These are phyloP conservation scores for Tetrapyrgos nigripes DNA, from an alignment of 1,284 basidiomycete genomes.

Conservation along the genomic window DNA sequence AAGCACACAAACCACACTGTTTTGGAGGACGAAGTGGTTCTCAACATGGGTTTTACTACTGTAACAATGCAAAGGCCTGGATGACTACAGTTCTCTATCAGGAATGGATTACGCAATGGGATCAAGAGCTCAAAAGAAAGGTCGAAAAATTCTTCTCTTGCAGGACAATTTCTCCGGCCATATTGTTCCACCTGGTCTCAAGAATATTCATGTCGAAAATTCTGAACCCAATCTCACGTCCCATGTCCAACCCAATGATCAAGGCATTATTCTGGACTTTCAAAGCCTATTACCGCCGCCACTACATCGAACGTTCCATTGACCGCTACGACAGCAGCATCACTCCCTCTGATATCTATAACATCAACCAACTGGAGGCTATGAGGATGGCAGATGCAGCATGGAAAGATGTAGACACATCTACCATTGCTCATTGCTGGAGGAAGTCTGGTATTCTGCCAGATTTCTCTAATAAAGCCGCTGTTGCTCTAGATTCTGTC, in stretches of 20 bases:
- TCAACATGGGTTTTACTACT: conserved; percentile 34
- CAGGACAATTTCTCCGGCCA: conserved; percentile 39
- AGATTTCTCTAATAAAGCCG: too few species aligned
- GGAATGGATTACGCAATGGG: conserved; percentile 30
- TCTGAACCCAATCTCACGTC: conserved; percentile 21
- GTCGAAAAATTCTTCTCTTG: conserved; percentile 32
- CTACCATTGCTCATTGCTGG: not conserved
- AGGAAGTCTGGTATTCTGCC: not conserved
- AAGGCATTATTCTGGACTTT: conserved; percentile 37
- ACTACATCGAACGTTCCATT: conserved; percentile 32
- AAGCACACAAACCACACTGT: conserved; percentile 25
- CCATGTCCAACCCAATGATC: conserved; percentile 29
- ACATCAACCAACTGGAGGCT: conserved; percentile 39
- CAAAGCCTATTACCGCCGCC: conserved; percentile 36
- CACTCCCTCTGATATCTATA: conserved; percentile 34
- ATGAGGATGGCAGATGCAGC: conserved; percentile 31
- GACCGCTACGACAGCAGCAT: conserved; percentile 34
- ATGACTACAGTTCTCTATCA: conserved; percentile 29
- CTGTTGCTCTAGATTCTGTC: too few species aligned
- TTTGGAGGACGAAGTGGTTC: conserved; percentile 27
- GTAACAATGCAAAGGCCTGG: conserved; percentile 34
- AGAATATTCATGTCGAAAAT: conserved; percentile 22
- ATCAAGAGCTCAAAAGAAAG: conserved; percentile 23
- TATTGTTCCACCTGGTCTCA: conserved; percentile 20
- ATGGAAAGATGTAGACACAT: not conserved